Base-by-base conservation (phyloP, 1,284 basidiomycete genomes). In the Anthracocystis panici-leucophaei region DNA sequence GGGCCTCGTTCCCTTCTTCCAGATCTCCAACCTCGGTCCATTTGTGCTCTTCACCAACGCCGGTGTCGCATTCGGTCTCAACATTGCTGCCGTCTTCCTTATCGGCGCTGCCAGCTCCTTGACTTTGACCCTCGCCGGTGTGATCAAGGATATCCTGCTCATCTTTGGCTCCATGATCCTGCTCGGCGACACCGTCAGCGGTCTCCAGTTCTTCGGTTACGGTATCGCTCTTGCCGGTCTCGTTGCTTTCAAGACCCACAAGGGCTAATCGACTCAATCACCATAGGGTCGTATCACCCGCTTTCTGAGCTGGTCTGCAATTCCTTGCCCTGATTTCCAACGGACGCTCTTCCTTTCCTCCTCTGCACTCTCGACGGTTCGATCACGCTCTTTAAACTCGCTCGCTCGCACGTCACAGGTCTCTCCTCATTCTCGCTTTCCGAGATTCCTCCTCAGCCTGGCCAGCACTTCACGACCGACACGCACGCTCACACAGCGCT, bases 21-120 rank as follows among this genome's bases (percentile, higher is more conserved):
- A 90, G 66, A 87, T 94, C 45, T 84, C 88, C 76, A 88, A 89
- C 49, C 86, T 97, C 53, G 93, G 94, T 12, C 90, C 92, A n/a
- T 84, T 90, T 14, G 88, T 96, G 54, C 88, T 97, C 27, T 46
- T 95, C 74, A 89, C 90, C 80, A 99, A 98, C 85, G 96, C 95
- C 0, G 86, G 88, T 57, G 90, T 95, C 31, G 96, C 96, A 1
- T 97, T 98, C 87, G 88, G 92, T 51, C 89, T 98, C 64, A 98
- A 98, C 86, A 89, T 96, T 53, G 92, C 95, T 0, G 94, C 95
- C 9, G 95, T 98, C 27, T 98, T 96, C 88, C 89, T 98, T 68
- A 94, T 98, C 53, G 90, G 94, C 57, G 92, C 91, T 0, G 93
- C 92, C 0, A 92, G 91, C 65, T 94, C 95, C 1, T 88, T 98